Percentiles rank a stretch among this genome's conserved stretches.
Conservation (phyloP, 495 filamentous ascomycete species). For the Trypethelium eluteriae region DNA sequence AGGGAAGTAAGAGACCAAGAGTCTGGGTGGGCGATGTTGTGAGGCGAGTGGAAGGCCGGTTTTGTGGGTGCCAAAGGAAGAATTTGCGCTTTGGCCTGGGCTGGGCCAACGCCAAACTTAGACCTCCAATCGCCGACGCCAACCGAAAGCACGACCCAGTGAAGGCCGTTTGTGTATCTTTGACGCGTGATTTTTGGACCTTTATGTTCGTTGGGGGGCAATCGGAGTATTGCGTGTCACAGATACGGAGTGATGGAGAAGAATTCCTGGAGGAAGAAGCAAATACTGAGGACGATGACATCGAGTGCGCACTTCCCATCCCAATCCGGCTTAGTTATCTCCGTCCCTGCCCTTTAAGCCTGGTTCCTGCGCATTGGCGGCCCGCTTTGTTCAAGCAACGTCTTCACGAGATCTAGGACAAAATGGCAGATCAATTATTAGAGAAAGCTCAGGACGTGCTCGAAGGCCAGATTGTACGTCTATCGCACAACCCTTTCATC, state of each 20-base stretch:
- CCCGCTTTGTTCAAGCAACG: background rate
- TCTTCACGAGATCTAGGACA: slow-evolving; percentile 14
- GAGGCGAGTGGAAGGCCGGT: slow-evolving; percentile 19
- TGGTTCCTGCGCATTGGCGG: background rate
- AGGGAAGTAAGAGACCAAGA: background rate
- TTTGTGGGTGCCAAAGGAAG: slow-evolving; percentile 29
- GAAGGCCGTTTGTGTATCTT: background rate
- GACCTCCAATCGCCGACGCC: background rate
- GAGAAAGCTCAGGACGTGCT: slow-evolving; percentile 64
- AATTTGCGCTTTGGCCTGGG: background rate
- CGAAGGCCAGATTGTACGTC: slow-evolving; percentile 81
- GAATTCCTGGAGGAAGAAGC: too few species aligned
- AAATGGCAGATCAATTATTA: slow-evolving; percentile 70
- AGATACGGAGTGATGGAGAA: too few species aligned
- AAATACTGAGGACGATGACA: background rate
- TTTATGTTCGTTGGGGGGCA: too few species aligned
- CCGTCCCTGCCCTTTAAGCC: background rate
- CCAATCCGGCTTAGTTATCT: background rate
- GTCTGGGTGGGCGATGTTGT: background rate
- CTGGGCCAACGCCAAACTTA: background rate
- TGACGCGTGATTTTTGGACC: too few species aligned
- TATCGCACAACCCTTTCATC: slow-evolving; percentile 1
- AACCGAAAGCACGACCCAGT: background rate
- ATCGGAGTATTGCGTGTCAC: too few species aligned
- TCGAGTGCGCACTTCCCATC: background rate